Conservation (phyloP, 148 eudicot species). For the Nepenthes mirabilis region DNA sequence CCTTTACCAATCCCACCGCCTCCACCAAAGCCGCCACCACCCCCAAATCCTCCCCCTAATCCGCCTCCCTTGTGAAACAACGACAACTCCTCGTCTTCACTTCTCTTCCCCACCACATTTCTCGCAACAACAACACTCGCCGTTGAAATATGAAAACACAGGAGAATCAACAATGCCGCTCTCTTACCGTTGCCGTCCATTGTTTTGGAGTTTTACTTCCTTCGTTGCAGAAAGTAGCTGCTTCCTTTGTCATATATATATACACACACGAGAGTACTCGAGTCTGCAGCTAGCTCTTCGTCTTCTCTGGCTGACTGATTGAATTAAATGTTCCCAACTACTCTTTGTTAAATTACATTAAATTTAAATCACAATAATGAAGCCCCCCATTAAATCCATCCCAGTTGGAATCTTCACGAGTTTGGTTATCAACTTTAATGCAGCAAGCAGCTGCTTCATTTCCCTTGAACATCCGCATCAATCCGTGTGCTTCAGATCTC, state of each 20-base stretch:
- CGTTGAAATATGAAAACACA: conserved; percentile 23
- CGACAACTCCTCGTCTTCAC: conserved; percentile 23
- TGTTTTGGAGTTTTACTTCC: too few relatives aligned
- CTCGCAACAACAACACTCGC: conserved; percentile 13
- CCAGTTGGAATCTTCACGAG: too few relatives aligned
- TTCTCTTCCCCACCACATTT: conserved; percentile 5
- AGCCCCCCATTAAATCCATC: too few relatives aligned
- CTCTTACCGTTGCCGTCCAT: conserved; percentile 20
- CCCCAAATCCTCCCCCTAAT: conserved; percentile 4
- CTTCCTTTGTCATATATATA: too few relatives aligned
- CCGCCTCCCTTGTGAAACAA: conserved; percentile 4
- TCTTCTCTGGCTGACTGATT: neutral
- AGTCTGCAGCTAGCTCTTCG: too few relatives aligned
- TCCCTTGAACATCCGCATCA: too few relatives aligned
- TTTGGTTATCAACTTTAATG: too few relatives aligned
- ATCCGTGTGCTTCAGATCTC: too few relatives aligned
- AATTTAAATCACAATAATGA: too few relatives aligned
- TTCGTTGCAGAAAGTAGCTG: too few relatives aligned
- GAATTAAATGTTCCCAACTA: conserved; percentile 4
- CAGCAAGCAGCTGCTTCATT: too few relatives aligned
- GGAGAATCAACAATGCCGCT: conserved; percentile 20
- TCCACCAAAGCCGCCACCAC: neutral
- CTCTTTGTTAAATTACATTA: neutral
- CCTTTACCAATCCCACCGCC: conserved; percentile 2
- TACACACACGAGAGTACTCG: too few relatives aligned